phyloP scores from a whole-genome alignment of 1,284 basidiomycete species.

The Wolfiporia cocos region DNA sequence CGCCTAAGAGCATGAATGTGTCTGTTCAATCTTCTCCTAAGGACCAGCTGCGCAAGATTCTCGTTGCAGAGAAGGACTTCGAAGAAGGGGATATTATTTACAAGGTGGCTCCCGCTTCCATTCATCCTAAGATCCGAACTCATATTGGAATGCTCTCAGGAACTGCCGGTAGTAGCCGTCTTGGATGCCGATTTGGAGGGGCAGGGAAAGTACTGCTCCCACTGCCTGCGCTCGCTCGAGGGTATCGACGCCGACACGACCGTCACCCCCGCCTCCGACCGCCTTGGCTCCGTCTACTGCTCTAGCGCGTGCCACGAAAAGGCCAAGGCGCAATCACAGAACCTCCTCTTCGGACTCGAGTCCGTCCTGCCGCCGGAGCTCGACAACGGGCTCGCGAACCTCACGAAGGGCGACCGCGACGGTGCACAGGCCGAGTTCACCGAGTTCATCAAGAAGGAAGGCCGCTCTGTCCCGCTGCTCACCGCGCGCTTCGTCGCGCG shows the following conservation, averaged over 20 bases:
- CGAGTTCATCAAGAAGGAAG: conserved; percentile 44
- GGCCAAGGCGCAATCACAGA: conserved; percentile 54
- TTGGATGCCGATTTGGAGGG: conserved; percentile 66
- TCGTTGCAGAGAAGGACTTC: conserved; percentile 65
- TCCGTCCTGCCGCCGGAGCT: conserved; percentile 52
- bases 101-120: conserved; percentile 37
- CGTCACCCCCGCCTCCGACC: conserved; percentile 42
- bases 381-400: conserved; percentile 27
- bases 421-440: conserved; percentile 54
- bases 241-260: conserved; percentile 38
- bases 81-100: conserved; percentile 69
- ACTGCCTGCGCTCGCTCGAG: conserved; percentile 70
- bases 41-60: conserved; percentile 38
- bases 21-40: conserved; percentile 39
- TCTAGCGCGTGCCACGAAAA: conserved; percentile 58
- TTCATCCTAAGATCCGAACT: too few relatives aligned
- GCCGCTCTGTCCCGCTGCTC: conserved; percentile 44
- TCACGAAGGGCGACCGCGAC: conserved; percentile 38
- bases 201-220: conserved; percentile 60
- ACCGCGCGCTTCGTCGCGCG: conserved; percentile 66
- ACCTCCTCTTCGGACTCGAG: conserved; percentile 64
- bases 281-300: conserved; percentile 59
- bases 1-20: conserved; percentile 64
- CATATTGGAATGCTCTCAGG: conserved; percentile 36
- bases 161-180: conserved; percentile 60